A percentile compares a stretch with the other conserved stretches of the same genome.
phyloP scores from a whole-genome alignment of 768 basidiomycete genomes.

The Leucocoprinus birnbaumii region DNA sequence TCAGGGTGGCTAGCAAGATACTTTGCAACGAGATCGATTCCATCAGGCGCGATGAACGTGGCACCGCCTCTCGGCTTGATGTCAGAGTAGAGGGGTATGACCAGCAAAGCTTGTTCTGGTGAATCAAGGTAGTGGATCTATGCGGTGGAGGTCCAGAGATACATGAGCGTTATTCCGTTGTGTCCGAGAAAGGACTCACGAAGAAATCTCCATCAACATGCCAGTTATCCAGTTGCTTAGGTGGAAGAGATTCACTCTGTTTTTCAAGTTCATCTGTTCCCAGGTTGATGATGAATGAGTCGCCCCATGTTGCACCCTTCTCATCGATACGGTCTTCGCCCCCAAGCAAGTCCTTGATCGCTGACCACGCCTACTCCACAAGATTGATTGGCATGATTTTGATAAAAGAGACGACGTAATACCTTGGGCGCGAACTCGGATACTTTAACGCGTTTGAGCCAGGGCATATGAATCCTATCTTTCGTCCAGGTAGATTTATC shows the following conservation, averaged over 20 bases:
- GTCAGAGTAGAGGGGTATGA: slow-evolving; percentile 59
- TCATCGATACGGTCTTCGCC: slow-evolving; percentile 56
- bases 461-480: slow-evolving; percentile 57
- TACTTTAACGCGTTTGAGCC: slow-evolving; percentile 42
- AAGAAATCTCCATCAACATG: slow-evolving; percentile 64
- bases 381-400: slow-evolving; percentile 25
- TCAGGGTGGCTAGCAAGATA: slow-evolving; percentile 53
- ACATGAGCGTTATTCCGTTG: not conserved
- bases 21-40: slow-evolving; percentile 43
- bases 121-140: slow-evolving; percentile 63
- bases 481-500: slow-evolving; percentile 54
- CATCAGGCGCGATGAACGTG: slow-evolving; percentile 59
- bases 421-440: slow-evolving; percentile 51
- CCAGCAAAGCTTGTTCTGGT: slow-evolving; percentile 60
- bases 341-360: slow-evolving; percentile 58
- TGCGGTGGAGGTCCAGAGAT: too few relatives aligned
- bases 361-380: slow-evolving; percentile 47
- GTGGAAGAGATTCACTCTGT: slow-evolving; percentile 25
- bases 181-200: slow-evolving; percentile 22
- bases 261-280: slow-evolving; percentile 43
- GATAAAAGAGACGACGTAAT: slow-evolving; percentile 2
- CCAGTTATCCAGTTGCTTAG: slow-evolving; percentile 56
- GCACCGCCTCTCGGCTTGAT: slow-evolving; percentile 54
- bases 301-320: slow-evolving; percentile 46
- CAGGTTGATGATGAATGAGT: slow-evolving; percentile 64